Percentiles rank a stretch among this genome's conserved stretches.
Conservation (phyloP, 1,284 basidiomycete species). For the Rhodotorula sp. region DNA sequence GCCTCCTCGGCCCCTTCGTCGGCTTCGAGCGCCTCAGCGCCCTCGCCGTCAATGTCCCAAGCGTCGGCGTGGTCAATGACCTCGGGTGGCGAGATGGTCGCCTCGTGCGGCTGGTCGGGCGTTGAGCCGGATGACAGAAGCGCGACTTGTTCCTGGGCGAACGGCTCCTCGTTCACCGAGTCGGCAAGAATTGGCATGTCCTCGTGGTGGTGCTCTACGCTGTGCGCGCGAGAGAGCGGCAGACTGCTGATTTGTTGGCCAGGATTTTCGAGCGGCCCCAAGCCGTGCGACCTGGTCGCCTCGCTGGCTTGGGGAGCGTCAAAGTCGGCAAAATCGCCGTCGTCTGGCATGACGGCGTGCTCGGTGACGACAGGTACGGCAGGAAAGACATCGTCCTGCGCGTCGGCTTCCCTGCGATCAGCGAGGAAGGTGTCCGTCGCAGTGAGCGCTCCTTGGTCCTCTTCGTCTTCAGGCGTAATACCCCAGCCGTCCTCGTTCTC, state of each 20-base stretch:
- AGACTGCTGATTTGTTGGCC: background rate
- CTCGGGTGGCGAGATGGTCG: constrained; percentile 23
- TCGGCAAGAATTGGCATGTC: background rate
- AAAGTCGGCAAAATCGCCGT: constrained; percentile 16
- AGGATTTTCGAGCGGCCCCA: constrained; percentile 14
- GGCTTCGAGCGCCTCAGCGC: constrained; percentile 18
- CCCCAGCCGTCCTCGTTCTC: constrained; percentile 6
- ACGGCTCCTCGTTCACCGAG: background rate
- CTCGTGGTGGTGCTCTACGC: constrained; percentile 4
- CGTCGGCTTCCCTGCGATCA: constrained; percentile 6
- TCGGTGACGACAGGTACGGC: background rate
- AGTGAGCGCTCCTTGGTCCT: background rate
- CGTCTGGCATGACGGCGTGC: background rate
- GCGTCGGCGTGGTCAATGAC: constrained; percentile 21
- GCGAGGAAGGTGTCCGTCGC: constrained; percentile 1
- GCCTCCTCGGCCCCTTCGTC: background rate
- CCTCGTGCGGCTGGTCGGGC: background rate
- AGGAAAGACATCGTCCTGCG: background rate
- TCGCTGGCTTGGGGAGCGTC: background rate
- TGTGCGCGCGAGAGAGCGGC: background rate
- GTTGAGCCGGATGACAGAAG: background rate
- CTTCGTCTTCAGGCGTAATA: background rate
- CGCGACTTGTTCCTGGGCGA: background rate
- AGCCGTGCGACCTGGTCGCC: background rate
- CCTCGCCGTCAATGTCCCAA: constrained; percentile 19